Conservation (phyloP, 2,329 filamentous ascomycete genomes). For the Chaetomium olivaceum region DNA sequence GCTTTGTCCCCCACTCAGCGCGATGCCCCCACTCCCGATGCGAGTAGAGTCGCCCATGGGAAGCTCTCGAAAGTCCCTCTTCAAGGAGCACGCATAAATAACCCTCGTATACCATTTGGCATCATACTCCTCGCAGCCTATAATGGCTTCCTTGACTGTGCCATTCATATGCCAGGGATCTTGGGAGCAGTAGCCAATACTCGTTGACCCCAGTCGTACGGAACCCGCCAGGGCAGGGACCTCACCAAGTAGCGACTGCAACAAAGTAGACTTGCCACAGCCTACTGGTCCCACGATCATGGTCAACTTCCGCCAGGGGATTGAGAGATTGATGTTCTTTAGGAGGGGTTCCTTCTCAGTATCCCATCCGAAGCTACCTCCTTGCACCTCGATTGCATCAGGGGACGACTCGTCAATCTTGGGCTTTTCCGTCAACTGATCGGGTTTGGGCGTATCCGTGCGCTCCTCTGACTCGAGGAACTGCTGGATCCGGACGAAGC, state of each 20-base stretch:
- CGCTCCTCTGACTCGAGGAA: constrained; percentile 38
- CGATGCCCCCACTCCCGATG: constrained; percentile 35
- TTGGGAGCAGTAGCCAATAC: constrained; percentile 47
- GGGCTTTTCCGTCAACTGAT: constrained; percentile 4
- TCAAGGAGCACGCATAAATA: constrained; percentile 34
- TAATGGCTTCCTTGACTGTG: constrained; percentile 44
- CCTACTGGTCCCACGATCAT: constrained; percentile 47
- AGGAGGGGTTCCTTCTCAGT: constrained; percentile 25
- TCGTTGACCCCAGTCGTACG: constrained; percentile 32
- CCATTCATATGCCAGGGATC: constrained; percentile 47
- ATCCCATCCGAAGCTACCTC: constrained; percentile 28
- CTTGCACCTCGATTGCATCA: constrained; percentile 24
- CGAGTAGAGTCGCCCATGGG: constrained; percentile 32
- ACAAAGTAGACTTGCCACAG: constrained; percentile 46
- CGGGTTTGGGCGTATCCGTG: constrained; percentile 18
- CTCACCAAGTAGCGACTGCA: constrained; percentile 45
- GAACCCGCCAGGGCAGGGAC: constrained; percentile 33
- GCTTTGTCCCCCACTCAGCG: constrained; percentile 37
- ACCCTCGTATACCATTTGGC: constrained; percentile 36
- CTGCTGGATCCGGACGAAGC: constrained; percentile 38
- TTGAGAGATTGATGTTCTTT: constrained; percentile 16
- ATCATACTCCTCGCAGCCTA: constrained; percentile 37
- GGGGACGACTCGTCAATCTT: constrained; percentile 14
- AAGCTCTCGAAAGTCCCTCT: constrained; percentile 33
- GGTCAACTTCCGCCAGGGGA: constrained; percentile 31